These are phyloP conservation scores for Mycosphaerella sp. DNA, from an alignment of 2,329 filamentous ascomycete genomes.

Conservation along the genomic window DNA sequence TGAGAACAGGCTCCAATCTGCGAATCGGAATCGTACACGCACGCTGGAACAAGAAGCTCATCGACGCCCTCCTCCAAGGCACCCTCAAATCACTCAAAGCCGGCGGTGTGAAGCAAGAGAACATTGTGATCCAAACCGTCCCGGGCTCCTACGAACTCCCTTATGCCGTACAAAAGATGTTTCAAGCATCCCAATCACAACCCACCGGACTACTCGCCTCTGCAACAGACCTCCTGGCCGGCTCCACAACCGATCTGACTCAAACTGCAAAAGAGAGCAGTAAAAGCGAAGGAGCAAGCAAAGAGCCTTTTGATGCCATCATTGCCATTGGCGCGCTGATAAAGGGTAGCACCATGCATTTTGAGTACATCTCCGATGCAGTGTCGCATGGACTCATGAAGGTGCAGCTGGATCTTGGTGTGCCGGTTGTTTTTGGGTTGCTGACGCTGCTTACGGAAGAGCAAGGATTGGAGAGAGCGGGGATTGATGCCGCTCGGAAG, in stretches of 20 bases:
- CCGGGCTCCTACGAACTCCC: conserved; percentile 94
- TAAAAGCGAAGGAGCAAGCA: conserved; percentile 26
- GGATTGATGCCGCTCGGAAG: conserved; percentile 47
- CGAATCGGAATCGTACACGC: conserved; percentile 94
- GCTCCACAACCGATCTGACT: conserved; percentile 61
- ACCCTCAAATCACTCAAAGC: conserved; percentile 69
- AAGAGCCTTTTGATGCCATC: conserved; percentile 76
- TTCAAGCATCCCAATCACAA: conserved; percentile 53
- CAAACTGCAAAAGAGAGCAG: conserved; percentile 34
- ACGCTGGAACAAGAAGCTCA: conserved; percentile 87
- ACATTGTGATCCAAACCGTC: conserved; percentile 83
- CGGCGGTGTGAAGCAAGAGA: conserved; percentile 76
- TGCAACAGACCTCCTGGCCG: conserved; percentile 69
- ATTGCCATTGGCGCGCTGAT: conserved; percentile 95
- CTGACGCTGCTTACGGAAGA: conserved; percentile 83
- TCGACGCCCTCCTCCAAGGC: conserved; percentile 75
- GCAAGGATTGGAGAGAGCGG: conserved; percentile 79
- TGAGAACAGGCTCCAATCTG: conserved; percentile 49
- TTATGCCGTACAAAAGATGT: conserved; percentile 75
- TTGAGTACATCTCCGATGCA: conserved; percentile 93
- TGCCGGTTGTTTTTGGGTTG: conserved; percentile 87
- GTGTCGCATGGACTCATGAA: conserved; percentile 91
- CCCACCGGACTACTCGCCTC: conserved; percentile 57
- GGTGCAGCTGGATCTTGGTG: conserved; percentile 78
- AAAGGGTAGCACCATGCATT: conserved; percentile 99